Percentiles rank a stretch among this genome's conserved stretches.
Evolutionary conservation across 2,329 filamentous ascomycete species (phyloP).

Genomic region (Colletotrichum chlorophyti): DNA sequence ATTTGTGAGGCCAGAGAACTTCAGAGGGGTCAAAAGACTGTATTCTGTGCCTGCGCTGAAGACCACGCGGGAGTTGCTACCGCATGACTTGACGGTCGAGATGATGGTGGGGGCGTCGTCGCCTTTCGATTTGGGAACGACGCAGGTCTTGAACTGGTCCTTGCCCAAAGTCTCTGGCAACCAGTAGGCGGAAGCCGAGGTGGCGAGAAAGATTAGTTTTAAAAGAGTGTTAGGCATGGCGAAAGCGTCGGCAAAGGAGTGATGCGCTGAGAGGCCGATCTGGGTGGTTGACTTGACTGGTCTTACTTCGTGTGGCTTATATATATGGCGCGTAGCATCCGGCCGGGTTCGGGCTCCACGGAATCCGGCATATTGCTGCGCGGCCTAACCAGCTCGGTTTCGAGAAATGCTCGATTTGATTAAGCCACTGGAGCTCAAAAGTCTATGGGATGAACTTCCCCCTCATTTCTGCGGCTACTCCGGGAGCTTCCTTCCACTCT

Average conservation of each 20-base stretch:
- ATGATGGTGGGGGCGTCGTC: slow-evolving; percentile 5
- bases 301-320: neutral
- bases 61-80: slow-evolving; percentile 8
- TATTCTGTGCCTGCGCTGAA: slow-evolving; percentile 15
- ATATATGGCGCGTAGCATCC: neutral
- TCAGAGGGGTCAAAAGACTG: neutral
- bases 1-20: slow-evolving; percentile 10
- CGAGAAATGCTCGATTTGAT: no score
- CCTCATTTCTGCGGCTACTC: no score
- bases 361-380: neutral
- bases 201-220: neutral
- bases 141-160: slow-evolving; percentile 12
- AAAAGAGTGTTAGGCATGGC: neutral
- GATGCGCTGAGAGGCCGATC: neutral
- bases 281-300: neutral
- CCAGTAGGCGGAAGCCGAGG: slow-evolving; percentile 8
- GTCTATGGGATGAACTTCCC: neutral
- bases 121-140: slow-evolving; percentile 8
- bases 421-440: no score
- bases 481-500: no score
- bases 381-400: no score
- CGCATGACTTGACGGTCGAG: slow-evolving; percentile 10
- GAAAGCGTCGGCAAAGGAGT: neutral
- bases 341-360: no score
- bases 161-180: slow-evolving; percentile 12